phyloP scores from a whole-genome alignment of 257 asterid species.

The Fraxinus cuspidata region DNA sequence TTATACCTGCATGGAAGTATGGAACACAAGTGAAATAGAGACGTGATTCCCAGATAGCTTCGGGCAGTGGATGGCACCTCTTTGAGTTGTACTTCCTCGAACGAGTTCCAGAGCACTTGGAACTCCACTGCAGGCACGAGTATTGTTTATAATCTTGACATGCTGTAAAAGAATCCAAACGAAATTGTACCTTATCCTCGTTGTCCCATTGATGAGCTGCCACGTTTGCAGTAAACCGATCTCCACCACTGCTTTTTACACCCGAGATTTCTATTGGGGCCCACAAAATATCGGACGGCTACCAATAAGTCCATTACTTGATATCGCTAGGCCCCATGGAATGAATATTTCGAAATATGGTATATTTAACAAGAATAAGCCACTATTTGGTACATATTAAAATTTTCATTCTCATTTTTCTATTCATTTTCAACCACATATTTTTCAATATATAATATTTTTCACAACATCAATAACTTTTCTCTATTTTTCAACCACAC shows the following conservation, averaged over 20 bases:
- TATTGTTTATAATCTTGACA: not conserved
- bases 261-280: not conserved
- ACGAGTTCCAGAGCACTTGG: conserved; percentile 23
- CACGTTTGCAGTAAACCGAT: not conserved
- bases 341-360: no score
- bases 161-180: conserved; percentile 18
- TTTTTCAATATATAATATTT: no score
- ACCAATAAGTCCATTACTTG: not conserved
- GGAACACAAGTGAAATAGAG: not conserved
- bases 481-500: no score
- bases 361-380: no score
- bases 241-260: conserved; percentile 1
- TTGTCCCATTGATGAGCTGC: conserved; percentile 14
- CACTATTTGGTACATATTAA: no score
- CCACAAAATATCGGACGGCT: not conserved
- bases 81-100: conserved; percentile 30
- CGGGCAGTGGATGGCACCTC: conserved; percentile 1
- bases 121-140: conserved; percentile 10
- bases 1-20: not conserved
- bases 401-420: no score
- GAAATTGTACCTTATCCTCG: conserved; percentile 41
- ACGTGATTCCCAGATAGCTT: conserved; percentile 6
- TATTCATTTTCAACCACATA: no score
- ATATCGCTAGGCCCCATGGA: no score
- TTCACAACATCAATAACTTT: no score